A percentile compares a stretch with the other conserved stretches of the same genome.
Evolutionary conservation across 2,329 filamentous ascomycete genomes (phyloP).

Genomic region (Calycina herbarum): DNA sequence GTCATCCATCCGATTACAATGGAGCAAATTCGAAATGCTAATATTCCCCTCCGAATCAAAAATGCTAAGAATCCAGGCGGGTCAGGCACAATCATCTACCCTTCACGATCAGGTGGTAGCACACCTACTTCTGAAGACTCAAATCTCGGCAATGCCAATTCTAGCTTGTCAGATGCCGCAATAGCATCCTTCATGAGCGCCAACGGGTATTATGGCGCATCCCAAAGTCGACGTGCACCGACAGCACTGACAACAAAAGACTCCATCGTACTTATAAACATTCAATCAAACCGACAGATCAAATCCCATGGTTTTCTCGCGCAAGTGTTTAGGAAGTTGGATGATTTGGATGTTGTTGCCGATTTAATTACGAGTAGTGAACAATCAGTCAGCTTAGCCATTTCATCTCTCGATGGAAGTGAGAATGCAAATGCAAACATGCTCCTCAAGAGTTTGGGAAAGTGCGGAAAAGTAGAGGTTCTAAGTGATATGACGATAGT

Average conservation of each 20-base stretch:
- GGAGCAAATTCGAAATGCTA: conserved; percentile 66
- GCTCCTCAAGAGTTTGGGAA: conserved; percentile 44
- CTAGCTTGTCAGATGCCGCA: neutral
- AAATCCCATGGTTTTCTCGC: conserved; percentile 54
- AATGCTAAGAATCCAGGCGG: conserved; percentile 68
- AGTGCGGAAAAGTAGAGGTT: conserved; percentile 50
- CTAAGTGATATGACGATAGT: conserved; percentile 54
- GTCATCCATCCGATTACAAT: conserved; percentile 71
- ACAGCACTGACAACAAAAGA: conserved; percentile 52
- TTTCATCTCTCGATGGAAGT: conserved; percentile 52
- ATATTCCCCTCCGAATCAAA: conserved; percentile 68
- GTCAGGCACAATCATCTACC: conserved; percentile 48
- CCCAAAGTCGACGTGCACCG: conserved; percentile 26
- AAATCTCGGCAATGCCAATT: neutral
- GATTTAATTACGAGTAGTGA: conserved; percentile 54
- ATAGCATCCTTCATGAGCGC: conserved; percentile 25
- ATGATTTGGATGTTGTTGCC: conserved; percentile 50
- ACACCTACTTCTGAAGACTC: neutral
- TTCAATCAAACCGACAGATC: conserved; percentile 53
- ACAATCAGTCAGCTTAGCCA: conserved; percentile 49
- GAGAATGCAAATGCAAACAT: conserved; percentile 34
- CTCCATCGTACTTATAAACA: conserved; percentile 53
- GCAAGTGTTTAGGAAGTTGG: conserved; percentile 52
- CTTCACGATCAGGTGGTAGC: neutral
- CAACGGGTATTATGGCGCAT: conserved; percentile 18